These are phyloP conservation scores for Beta corolliflora DNA, from an alignment of 179 eudicot genomes.

Conservation along the genomic window DNA sequence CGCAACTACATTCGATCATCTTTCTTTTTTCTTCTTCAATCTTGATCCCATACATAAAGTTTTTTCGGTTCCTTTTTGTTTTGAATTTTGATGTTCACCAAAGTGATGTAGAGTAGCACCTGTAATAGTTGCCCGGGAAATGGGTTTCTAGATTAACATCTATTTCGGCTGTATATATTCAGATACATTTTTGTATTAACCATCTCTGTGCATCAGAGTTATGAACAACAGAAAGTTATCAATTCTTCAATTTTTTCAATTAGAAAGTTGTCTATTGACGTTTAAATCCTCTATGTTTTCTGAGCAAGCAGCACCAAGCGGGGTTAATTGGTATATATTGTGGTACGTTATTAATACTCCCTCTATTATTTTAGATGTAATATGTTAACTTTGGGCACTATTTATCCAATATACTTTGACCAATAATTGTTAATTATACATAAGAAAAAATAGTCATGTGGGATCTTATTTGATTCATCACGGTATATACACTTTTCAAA, in stretches of 20 bases:
- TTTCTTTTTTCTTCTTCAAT: background rate
- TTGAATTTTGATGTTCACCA: conserved; percentile 4
- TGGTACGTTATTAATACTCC: too few relatives aligned
- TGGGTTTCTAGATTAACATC: conserved; percentile 13
- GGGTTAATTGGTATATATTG: background rate
- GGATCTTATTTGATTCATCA: too few relatives aligned
- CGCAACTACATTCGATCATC: background rate
- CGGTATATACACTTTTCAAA: too few relatives aligned
- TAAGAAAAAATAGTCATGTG: too few relatives aligned
- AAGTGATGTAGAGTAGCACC: conserved; percentile 26
- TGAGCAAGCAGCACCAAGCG: background rate
- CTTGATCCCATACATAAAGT: background rate
- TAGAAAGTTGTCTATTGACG: background rate
- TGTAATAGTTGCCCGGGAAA: conserved; percentile 21
- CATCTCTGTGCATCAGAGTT: background rate
- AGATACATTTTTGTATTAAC: background rate
- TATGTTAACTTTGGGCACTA: too few relatives aligned
- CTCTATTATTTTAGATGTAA: too few relatives aligned
- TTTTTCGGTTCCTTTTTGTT: background rate
- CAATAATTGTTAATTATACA: too few relatives aligned
- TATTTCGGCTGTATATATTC: conserved; percentile 25
- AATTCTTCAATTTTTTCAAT: background rate
- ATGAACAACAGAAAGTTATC: background rate
- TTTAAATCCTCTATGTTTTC: background rate
- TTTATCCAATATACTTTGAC: too few relatives aligned